phyloP scores from a whole-genome alignment of 345 rosid genomes.

The Raphanus sativus region DNA sequence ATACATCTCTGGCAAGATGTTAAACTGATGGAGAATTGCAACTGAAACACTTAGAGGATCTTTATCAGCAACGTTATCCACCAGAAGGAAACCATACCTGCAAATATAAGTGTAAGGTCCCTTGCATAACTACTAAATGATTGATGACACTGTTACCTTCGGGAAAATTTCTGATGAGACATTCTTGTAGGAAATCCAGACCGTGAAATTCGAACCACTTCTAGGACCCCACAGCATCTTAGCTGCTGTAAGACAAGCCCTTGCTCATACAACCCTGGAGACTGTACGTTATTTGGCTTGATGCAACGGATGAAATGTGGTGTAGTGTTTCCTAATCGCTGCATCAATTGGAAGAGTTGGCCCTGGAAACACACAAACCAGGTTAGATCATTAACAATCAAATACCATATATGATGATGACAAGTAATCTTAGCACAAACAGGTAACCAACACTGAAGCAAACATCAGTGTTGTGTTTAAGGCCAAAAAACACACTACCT shows the following conservation, averaged over 20 bases:
- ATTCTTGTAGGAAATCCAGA: slow-evolving; percentile 97
- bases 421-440: background rate
- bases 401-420: slow-evolving; percentile 10
- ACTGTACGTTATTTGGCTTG: slow-evolving; percentile 85
- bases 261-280: slow-evolving; percentile 89
- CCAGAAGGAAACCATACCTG: slow-evolving; percentile 96
- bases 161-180: slow-evolving; percentile 93
- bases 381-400: slow-evolving; percentile 23
- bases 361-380: slow-evolving; percentile 44
- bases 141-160: slow-evolving; percentile 52
- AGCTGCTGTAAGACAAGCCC: slow-evolving; percentile 91
- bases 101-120: slow-evolving; percentile 8
- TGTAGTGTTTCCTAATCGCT: slow-evolving; percentile 87
- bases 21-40: slow-evolving; percentile 97
- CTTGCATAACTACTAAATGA: slow-evolving; percentile 13
- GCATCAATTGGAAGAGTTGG: slow-evolving; percentile 96
- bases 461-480: background rate
- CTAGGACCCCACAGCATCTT: slow-evolving; percentile 98
- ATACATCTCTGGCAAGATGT: slow-evolving; percentile 96
- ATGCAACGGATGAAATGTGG: slow-evolving; percentile 98
- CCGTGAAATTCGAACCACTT: slow-evolving; percentile 96
- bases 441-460: background rate
- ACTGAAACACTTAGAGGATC: slow-evolving; percentile 96
- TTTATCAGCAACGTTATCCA: slow-evolving; percentile 72
- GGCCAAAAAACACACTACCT: slow-evolving; percentile 48